Percentiles rank a stretch among this genome's conserved stretches.
These are phyloP conservation scores for Russula foetens DNA, from an alignment of 768 basidiomycete genomes.

Conservation along the genomic window DNA sequence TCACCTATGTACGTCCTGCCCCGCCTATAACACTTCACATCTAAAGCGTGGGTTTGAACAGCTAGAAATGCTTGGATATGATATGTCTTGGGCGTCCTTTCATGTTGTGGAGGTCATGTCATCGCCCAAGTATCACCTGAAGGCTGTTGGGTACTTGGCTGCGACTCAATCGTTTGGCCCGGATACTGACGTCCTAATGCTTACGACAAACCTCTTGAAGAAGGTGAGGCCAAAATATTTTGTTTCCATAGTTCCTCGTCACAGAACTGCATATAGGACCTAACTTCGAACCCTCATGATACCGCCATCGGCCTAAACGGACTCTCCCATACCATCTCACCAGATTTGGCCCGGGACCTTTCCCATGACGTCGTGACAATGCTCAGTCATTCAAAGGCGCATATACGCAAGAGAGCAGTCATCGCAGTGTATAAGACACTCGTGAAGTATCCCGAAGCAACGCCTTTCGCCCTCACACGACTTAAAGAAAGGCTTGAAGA, in stretches of 20 bases:
- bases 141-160: constrained; percentile 92
- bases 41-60: constrained; percentile 28
- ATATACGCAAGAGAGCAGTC: constrained; percentile 86
- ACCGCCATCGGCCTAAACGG: constrained; percentile 72
- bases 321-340: constrained; percentile 75
- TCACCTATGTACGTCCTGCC: constrained; percentile 76
- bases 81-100: constrained; percentile 94
- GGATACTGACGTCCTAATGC: constrained; percentile 95
- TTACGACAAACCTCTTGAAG: constrained; percentile 92
- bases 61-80: constrained; percentile 97
- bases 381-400: constrained; percentile 82
- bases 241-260: constrained; percentile 6
- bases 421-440: constrained; percentile 76
- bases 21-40: constrained; percentile 13
- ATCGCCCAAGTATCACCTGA: constrained; percentile 82
- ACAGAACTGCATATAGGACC: constrained; percentile 47
- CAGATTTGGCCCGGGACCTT: constrained; percentile 88
- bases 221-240: constrained; percentile 51
- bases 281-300: constrained; percentile 69
- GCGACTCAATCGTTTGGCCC: constrained; percentile 86
- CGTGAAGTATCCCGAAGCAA: constrained; percentile 74
- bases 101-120: constrained; percentile 99
- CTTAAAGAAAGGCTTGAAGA: constrained; percentile 79
- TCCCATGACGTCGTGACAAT: constrained; percentile 77
- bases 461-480: constrained; percentile 54